These are phyloP conservation scores for Apiospora arundinis DNA, from an alignment of 2,329 filamentous ascomycete species.

Conservation along the genomic window DNA sequence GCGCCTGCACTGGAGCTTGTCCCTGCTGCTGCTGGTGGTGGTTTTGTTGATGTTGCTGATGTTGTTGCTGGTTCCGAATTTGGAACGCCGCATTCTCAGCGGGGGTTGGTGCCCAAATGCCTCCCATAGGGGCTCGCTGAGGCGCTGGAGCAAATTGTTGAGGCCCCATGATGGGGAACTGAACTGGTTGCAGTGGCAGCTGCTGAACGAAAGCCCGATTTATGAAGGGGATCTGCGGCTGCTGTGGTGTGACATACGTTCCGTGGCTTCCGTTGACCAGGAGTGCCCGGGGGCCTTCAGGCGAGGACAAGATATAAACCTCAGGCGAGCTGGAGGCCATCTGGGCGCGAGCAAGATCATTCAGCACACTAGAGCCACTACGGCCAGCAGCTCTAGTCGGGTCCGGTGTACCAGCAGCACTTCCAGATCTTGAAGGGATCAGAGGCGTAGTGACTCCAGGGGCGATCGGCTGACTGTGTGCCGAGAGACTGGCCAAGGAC, in stretches of 20 bases:
- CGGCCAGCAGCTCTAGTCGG: constrained; percentile 42
- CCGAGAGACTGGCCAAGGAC: constrained; percentile 47
- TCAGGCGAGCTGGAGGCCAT: constrained; percentile 46
- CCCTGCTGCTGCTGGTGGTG: constrained; percentile 25
- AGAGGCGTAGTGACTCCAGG: constrained; percentile 52
- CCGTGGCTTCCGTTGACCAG: constrained; percentile 59
- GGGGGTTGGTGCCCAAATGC: constrained; percentile 23
- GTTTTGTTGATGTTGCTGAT: constrained; percentile 17
- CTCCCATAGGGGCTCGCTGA: constrained; percentile 18
- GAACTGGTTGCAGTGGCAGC: constrained; percentile 17
- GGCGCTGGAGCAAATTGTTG: neutral
- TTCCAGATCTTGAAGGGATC: constrained; percentile 48
- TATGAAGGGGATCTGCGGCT: neutral
- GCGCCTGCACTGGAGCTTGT: constrained; percentile 36
- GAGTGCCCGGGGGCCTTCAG: constrained; percentile 63
- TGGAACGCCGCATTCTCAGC: constrained; percentile 21
- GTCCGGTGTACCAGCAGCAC: constrained; percentile 57
- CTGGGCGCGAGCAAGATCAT: constrained; percentile 30
- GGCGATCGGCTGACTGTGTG: constrained; percentile 42
- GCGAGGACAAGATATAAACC: constrained; percentile 67
- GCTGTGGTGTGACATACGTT: constrained; percentile 57
- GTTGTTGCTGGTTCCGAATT: constrained; percentile 16
- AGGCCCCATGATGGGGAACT: neutral
- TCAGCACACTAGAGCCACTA: constrained; percentile 34
- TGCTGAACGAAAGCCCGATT: neutral